Conservation (phyloP, 1,284 basidiomycete genomes). For the Agroathelia rolfsii region DNA sequence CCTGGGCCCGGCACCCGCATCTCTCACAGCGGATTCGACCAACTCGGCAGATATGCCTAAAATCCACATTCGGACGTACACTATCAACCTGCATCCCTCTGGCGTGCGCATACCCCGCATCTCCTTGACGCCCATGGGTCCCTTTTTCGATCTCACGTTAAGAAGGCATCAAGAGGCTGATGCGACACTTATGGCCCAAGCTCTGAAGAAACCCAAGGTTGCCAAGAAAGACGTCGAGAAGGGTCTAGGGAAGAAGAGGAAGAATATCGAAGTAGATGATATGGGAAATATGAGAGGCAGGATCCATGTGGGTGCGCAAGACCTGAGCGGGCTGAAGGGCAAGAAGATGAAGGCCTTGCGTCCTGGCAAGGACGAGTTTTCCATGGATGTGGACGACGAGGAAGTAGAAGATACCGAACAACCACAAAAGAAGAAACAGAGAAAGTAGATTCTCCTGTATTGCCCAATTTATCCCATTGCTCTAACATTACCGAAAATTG, state of each 20-base stretch:
- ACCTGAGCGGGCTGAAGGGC: constrained; percentile 78
- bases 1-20: constrained; percentile 54
- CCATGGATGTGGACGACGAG: constrained; percentile 20
- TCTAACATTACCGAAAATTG: too few species aligned
- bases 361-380: constrained; percentile 24
- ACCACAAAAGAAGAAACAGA: too few species aligned
- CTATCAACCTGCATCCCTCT: constrained; percentile 64
- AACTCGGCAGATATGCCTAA: constrained; percentile 49
- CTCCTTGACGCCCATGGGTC: constrained; percentile 85
- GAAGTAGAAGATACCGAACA: constrained; percentile 21
- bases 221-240: constrained; percentile 79
- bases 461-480: too few species aligned
- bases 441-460: too few species aligned
- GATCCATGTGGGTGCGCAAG: constrained; percentile 87
- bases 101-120: constrained; percentile 74
- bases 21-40: constrained; percentile 33
- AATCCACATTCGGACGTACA: constrained; percentile 87
- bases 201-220: constrained; percentile 79
- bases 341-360: constrained; percentile 90
- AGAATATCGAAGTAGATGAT: constrained; percentile 94
- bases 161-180: constrained; percentile 72
- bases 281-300: constrained; percentile 94
- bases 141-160: constrained; percentile 77
- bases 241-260: constrained; percentile 86
- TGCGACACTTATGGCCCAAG: constrained; percentile 70